A percentile compares a stretch with the other conserved stretches of the same genome.
Evolutionary conservation across 2,329 filamentous ascomycete genomes (phyloP).

Genomic region (Hypoxylon sp.): DNA sequence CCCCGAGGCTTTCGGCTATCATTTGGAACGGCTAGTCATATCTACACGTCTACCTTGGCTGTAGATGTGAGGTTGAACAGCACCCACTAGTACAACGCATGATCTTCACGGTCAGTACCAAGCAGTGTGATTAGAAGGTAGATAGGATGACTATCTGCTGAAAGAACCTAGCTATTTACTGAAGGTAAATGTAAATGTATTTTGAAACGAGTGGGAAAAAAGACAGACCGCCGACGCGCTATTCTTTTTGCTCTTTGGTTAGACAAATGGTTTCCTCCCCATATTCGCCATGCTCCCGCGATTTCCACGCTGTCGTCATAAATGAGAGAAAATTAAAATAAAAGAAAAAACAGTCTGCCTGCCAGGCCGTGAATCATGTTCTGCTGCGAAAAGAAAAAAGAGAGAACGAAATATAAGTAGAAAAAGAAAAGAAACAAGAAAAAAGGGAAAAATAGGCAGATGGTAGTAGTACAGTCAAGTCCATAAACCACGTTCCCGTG

Average conservation of each 20-base stretch:
- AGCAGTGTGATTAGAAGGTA: background rate
- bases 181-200: background rate
- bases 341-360: background rate
- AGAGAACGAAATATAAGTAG: background rate
- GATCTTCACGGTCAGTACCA: too few species aligned
- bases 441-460: constrained; percentile 15
- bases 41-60: too few species aligned
- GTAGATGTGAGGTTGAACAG: too few species aligned
- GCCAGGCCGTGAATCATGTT: background rate
- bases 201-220: constrained; percentile 4
- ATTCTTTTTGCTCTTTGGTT: background rate
- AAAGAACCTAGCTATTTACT: background rate
- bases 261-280: constrained; percentile 10
- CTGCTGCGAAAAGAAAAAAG: background rate
- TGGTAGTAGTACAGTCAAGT: constrained; percentile 6
- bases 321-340: background rate
- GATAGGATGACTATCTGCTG: too few species aligned
- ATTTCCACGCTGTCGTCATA: background rate
- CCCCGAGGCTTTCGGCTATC: background rate
- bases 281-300: constrained; percentile 1
- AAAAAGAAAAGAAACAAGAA: constrained; percentile 1
- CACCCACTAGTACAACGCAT: too few species aligned
- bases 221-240: constrained; percentile 3
- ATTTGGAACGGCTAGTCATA: too few species aligned
- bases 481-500: constrained; percentile 12